Percentiles rank a stretch among this genome's conserved stretches.
These are phyloP conservation scores for Colletotrichum paranaense DNA, from an alignment of 2,329 filamentous ascomycete species.

Conservation along the genomic window DNA sequence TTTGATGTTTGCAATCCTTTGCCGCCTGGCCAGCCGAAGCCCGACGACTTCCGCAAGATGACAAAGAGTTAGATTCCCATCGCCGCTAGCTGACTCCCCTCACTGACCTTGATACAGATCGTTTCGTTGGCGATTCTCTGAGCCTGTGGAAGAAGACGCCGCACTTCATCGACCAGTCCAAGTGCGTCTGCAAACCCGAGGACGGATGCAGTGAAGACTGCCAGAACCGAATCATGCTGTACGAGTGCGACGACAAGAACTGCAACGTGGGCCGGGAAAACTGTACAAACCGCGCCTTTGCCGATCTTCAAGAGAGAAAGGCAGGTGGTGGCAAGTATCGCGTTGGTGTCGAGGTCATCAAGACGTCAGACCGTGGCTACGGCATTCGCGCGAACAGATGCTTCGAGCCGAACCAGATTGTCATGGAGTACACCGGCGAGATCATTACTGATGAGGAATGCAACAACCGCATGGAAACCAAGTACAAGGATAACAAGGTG, in stretches of 20 bases:
- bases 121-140: slow-evolving; percentile 87
- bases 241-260: slow-evolving; percentile 93
- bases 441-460: slow-evolving; percentile 97
- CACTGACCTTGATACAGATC: slow-evolving; percentile 60
- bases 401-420: slow-evolving; percentile 91
- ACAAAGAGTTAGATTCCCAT: slow-evolving; percentile 78
- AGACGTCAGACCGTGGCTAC: slow-evolving; percentile 88
- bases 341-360: slow-evolving; percentile 93
- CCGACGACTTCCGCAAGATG: slow-evolving; percentile 91
- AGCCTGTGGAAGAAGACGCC: slow-evolving; percentile 84
- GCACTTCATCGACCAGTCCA: slow-evolving; percentile 77
- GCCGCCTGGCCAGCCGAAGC: slow-evolving; percentile 87
- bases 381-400: slow-evolving; percentile 91
- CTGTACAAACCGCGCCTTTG: slow-evolving; percentile 91
- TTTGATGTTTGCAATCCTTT: slow-evolving; percentile 91
- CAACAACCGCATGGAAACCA: slow-evolving; percentile 90
- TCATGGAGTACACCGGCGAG: slow-evolving; percentile 98
- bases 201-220: slow-evolving; percentile 90
- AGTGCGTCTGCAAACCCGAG: slow-evolving; percentile 81
- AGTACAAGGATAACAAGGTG: slow-evolving; percentile 94
- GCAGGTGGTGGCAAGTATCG: slow-evolving; percentile 87
- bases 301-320: slow-evolving; percentile 78
- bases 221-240: slow-evolving; percentile 96
- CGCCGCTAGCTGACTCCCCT: not conserved
- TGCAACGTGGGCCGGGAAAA: slow-evolving; percentile 80